Evolutionary conservation across 495 filamentous ascomycete species (phyloP), one percentile per base, ranked within the genome.

Genomic region (Neurospora intermedia): DNA sequence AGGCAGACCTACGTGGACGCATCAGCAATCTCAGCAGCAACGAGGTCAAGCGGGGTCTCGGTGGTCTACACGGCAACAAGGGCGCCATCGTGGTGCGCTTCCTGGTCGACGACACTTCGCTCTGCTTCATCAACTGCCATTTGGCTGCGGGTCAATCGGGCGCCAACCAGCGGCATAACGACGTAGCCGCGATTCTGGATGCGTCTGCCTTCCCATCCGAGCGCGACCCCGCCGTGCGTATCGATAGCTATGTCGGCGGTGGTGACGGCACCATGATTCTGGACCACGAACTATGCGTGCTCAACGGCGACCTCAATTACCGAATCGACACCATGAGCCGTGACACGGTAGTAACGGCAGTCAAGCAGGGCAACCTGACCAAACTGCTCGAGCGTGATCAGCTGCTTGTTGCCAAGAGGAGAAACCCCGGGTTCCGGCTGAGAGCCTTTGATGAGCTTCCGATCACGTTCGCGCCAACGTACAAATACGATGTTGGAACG

Each of bases 41-140:
- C 41, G 93, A 98, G 78, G 89, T 99, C 73, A 99, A 99, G 82
- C 90, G 94, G 42, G 96, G 96, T 62, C 93, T 99, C 89, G 94
- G 94, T 70, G 96, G 96, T 54, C 83, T 93, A 66, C 92, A 97
- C 77, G 96, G 96, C 0, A 99, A 99, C 82, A 99, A 99, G 86
- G 94, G 94, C 72, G 95, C 95, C n/a, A 88, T 99, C 69, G 84
- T 98, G 71, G 83, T 97, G 42, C 93, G 96, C 39, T 96, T 99
- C 78, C 83, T 94, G 70, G 82, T 99, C 0, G 96, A 99, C 75
- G 94, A 98, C 77, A 94, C 89, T 70, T 97, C 94, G 2, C 81
- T 99, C 45, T 98, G 96, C 83, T 96, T 99, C 81, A 89, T 98
- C 79, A 99, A 99, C 78, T 99, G 96, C 79, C 96, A 99, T 87